Base-by-base conservation (phyloP, 2,329 filamentous ascomycete genomes). In the Fusarium duplospermum region DNA sequence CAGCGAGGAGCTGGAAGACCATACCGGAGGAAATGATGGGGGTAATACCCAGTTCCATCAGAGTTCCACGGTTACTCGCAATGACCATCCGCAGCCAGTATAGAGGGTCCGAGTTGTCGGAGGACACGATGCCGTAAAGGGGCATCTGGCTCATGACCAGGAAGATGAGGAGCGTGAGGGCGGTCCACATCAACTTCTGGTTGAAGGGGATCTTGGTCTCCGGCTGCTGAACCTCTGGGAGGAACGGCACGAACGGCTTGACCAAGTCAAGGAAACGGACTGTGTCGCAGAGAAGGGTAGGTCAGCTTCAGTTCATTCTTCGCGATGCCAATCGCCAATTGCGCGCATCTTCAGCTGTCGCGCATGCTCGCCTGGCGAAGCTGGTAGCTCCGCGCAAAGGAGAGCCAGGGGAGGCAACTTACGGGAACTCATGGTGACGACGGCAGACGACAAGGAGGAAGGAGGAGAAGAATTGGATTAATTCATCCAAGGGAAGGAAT, bases 81-180 rank as follows among this genome's bases (percentile, higher is more conserved):
- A 98, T 92, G 92, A 99, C 98, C 96, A 99, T 98, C 86, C 96
- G 93, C 82, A 99, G 90, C 96, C 96, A 99, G 91, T 99, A 99
- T 81, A 99, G 90, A 79, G 96, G 97, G 87, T 99, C 97, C 72
- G 96, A 98, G 80, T 95, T 98, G 86, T 96, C 94, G 81, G 96
- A 99, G 66, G 96, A 99, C 82, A 99, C 97, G 86, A 99, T 99
- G 87, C 96, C 96, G 87, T 99, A 99, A 73, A 96, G 88, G 76
- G 96, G 95, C 96, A 99, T 98, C 88, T 98, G 96, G 88, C 95
- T 98, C 96, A 99, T 99, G 86, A 99, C 95, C 90, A 99, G 88
- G 91, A 99, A 99, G 88, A 98, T 97, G 85, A 99, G 89, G 80
- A 99, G 91, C 76, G 96, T 98, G 84, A 96, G 91, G 84, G 93